phyloP scores from a whole-genome alignment of 345 rosid species.

The Psidium guajava region DNA sequence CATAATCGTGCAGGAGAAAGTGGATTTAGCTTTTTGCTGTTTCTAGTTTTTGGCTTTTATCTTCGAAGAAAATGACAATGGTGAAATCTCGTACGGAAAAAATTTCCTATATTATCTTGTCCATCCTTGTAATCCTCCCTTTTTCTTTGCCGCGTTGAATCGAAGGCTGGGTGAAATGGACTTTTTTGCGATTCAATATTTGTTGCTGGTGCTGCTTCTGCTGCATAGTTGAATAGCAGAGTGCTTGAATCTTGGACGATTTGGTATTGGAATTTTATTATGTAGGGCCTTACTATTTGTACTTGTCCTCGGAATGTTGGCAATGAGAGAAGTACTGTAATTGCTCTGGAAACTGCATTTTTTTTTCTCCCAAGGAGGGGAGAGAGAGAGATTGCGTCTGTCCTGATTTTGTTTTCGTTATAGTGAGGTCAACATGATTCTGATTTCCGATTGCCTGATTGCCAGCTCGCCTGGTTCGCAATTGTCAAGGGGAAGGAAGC shows the following conservation, averaged over 20 bases:
- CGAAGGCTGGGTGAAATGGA: not conserved
- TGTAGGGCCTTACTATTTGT: not conserved
- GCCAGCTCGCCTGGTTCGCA: slow-evolving; percentile 29
- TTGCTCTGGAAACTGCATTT: not conserved
- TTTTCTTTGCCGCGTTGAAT: not conserved
- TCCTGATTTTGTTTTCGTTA: not conserved
- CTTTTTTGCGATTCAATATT: not conserved
- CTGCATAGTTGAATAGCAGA: not conserved
- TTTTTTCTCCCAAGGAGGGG: not conserved
- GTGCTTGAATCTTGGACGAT: not conserved
- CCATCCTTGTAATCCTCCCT: not conserved
- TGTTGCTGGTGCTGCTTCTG: not conserved
- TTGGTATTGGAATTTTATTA: not conserved
- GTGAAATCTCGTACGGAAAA: not conserved
- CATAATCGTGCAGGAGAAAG: not conserved
- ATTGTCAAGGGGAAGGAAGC: slow-evolving; percentile 44
- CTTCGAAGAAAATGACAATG: not conserved
- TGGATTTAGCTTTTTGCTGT: not conserved
- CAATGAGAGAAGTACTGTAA: not conserved
- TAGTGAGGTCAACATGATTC: not conserved
- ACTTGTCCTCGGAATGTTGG: not conserved
- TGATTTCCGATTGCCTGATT: not conserved
- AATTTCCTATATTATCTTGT: not conserved
- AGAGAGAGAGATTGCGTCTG: not conserved
- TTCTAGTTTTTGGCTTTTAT: not conserved